phyloP scores from a whole-genome alignment of 495 filamentous ascomycete genomes.

The Penicillium soppii region DNA sequence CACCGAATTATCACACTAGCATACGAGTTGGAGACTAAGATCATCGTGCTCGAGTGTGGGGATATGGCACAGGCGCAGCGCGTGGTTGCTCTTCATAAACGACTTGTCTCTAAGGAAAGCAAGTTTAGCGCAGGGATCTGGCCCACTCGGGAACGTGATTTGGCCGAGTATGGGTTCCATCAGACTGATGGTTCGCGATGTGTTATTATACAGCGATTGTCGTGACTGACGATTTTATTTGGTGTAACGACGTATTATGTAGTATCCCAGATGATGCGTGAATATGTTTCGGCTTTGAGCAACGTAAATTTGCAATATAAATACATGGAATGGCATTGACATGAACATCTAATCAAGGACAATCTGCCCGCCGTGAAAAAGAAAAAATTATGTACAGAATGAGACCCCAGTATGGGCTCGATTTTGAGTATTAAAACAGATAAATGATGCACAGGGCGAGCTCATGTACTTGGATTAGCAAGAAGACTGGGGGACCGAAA shows the following conservation, averaged over 20 bases:
- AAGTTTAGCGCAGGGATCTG: constrained; percentile 15
- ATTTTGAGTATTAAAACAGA: constrained; percentile 4
- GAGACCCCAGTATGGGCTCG: not conserved
- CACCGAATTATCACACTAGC: constrained; percentile 27
- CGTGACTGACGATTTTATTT: not conserved
- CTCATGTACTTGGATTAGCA: constrained; percentile 1
- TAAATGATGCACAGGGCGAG: not conserved
- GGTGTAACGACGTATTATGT: not conserved
- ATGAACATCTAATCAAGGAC: not conserved
- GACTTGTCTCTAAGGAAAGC: constrained; percentile 1
- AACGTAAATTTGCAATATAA: not conserved
- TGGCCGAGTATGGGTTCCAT: constrained; percentile 22
- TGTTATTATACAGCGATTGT: constrained; percentile 21
- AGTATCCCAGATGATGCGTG: not conserved
- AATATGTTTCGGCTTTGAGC: not conserved
- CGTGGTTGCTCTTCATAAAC: constrained; percentile 22
- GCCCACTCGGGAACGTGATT: constrained; percentile 17
- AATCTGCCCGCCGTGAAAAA: not conserved
- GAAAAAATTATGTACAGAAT: constrained; percentile 6
- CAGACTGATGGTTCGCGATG: constrained; percentile 20
- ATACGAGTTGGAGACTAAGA: constrained; percentile 16
- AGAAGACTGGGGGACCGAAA: not conserved
- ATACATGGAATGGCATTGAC: not conserved
- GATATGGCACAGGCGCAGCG: constrained; percentile 33
- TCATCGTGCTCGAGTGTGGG: constrained; percentile 42